Evolutionary conservation across 1,284 basidiomycete genomes (phyloP).

Genomic region (Cryptococcus sp.): DNA sequence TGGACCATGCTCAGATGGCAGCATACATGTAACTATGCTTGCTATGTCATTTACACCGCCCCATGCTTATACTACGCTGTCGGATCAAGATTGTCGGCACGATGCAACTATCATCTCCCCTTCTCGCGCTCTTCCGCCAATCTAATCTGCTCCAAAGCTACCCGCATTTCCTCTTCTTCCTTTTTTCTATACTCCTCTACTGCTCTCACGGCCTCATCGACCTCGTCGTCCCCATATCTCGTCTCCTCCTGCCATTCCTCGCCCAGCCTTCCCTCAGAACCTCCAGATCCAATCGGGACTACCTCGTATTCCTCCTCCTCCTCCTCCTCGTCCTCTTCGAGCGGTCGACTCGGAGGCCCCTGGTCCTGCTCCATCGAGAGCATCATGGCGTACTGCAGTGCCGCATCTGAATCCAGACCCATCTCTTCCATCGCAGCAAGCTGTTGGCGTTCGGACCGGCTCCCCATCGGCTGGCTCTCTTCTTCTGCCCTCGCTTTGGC

Average conservation of each 20-base stretch:
- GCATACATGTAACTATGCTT: no score
- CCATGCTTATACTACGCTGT: no score
- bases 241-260: background rate
- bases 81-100: no score
- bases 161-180: constrained; percentile 20
- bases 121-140: constrained; percentile 16
- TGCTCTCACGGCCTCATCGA: constrained; percentile 10
- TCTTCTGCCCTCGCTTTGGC: constrained; percentile 1
- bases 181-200: constrained; percentile 5
- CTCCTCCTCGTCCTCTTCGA: constrained; percentile 5
- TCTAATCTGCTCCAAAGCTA: constrained; percentile 22
- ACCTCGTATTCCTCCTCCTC: constrained; percentile 8
- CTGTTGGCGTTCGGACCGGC: constrained; percentile 12
- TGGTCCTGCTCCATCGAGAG: constrained; percentile 22
- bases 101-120: background rate
- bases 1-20: no score
- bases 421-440: constrained; percentile 27
- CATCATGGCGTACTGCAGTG: constrained; percentile 39
- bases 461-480: background rate
- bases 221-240: constrained; percentile 3
- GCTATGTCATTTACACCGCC: no score
- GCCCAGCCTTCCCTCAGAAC: background rate
- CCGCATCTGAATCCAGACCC: constrained; percentile 35
- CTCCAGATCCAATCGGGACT: background rate
- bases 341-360: background rate